A percentile compares a stretch with the other conserved stretches of the same genome.
Evolutionary conservation across 371 early-diverging fungal genomes (phyloP).

Genomic region (Dichotomocladium elegans): DNA sequence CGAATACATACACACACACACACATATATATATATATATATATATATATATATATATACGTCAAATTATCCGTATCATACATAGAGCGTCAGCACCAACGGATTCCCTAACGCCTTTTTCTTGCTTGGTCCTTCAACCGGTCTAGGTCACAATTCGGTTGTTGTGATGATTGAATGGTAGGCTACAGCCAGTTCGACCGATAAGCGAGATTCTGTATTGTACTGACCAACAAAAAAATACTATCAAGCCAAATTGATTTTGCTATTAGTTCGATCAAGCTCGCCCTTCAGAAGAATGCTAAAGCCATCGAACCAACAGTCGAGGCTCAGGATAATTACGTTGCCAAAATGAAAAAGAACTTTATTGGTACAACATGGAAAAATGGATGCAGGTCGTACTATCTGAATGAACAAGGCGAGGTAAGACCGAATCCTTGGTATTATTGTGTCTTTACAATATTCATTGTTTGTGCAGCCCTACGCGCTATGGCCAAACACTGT

Average conservation of each 20-base stretch:
- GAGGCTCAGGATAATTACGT: constrained; percentile 16
- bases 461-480: not conserved
- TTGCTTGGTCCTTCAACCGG: constrained; percentile 44
- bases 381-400: constrained; percentile 25
- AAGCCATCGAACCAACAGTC: constrained; percentile 17
- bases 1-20: too few species aligned
- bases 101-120: constrained; percentile 44
- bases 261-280: constrained; percentile 16
- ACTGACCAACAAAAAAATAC: not conserved
- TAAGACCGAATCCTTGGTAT: not conserved
- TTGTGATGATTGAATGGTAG: constrained; percentile 30
- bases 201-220: not conserved
- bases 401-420: constrained; percentile 18
- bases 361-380: constrained; percentile 22
- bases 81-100: constrained; percentile 19
- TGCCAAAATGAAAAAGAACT: constrained; percentile 9
- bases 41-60: constrained; percentile 21
- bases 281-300: constrained; percentile 3
- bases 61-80: constrained; percentile 23
- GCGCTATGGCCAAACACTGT: constrained; percentile 18
- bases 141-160: constrained; percentile 27
- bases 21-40: too few species aligned
- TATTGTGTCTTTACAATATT: not conserved
- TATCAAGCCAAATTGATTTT: constrained; percentile 20
- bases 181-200: not conserved